Evolutionary conservation across 2,329 filamentous ascomycete genomes (phyloP), one percentile per base, ranked within the genome.

Genomic region (Aspergillus aculeatinus): DNA sequence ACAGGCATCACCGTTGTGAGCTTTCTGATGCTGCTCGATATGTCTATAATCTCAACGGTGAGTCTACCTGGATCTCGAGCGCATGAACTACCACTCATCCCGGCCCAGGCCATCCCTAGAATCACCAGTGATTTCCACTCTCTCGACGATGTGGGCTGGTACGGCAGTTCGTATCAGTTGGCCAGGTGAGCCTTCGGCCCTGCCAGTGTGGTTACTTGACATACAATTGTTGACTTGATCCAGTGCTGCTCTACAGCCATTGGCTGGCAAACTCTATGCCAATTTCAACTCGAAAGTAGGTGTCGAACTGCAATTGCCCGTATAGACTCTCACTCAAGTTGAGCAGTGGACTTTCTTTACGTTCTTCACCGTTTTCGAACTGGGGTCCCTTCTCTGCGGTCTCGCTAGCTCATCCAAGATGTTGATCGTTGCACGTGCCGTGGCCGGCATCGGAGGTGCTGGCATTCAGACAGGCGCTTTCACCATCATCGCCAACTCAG

Each of bases 21-120:
- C 14, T 83, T 83, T 60, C 64, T 83, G 19, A 78, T 82, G 70
- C 64, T 84, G 61, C 63, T 85, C 4, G 83, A 85, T 58, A 80
- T 76, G 42, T 82, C 82, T 1, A 84, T 86, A 54, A 76, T 86
- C 56, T 74, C 78, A 9, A 85, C 83, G 4, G 83, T 76, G 57
- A 50, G 53, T 42, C 31, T n/a, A 57, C 7, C 6, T 9, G 4
- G 2, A 23, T 3, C 33, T 11, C 16, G n/a, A 33, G 14, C 7
- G 25, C n/a, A 29, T 44, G 11, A 23, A 10, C 35, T 19, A 23
- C 7, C 10, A 6, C 21, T 47, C 23, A 27, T 48, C 39, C 29
- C 23, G 3, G n/a, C 4, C 7, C 25, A 77, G 74, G 75, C 82
- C 3, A 76, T 82, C 55, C 82, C 82, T 1, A 71, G 73, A 52